Conservation (phyloP, 805 yeast species). For the Lipomyces chichibuensis region DNA sequence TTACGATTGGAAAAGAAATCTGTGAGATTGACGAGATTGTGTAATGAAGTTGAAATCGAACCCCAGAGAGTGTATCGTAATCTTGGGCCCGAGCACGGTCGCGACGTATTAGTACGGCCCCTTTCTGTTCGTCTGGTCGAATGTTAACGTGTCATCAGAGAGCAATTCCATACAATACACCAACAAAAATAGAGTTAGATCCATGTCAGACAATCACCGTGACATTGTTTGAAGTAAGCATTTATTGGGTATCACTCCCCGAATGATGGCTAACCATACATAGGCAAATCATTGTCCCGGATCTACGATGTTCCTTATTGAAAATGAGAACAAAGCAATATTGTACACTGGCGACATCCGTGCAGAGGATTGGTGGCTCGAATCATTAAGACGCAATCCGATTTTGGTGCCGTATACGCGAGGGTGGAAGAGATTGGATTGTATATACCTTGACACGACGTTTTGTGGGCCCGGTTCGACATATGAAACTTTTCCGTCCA, state of each 20-base stretch:
- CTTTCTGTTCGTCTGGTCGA: background rate
- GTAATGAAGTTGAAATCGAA: constrained; percentile 34
- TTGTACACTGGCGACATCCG: constrained; percentile 61
- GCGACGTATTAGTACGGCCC: constrained; percentile 13
- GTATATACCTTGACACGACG: constrained; percentile 59
- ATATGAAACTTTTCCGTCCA: constrained; percentile 3
- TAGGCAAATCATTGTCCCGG: constrained; percentile 64
- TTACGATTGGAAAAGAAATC: constrained; percentile 14
- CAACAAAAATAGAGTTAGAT: constrained; percentile 35
- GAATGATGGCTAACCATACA: background rate
- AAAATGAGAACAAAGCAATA: constrained; percentile 45
- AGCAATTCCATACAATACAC: constrained; percentile 34
- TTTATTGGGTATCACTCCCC: background rate
- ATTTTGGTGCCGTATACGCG: constrained; percentile 49
- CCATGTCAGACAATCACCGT: constrained; percentile 41
- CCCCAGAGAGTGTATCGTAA: constrained; percentile 37
- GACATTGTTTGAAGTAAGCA: constrained; percentile 47
- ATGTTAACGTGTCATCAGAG: constrained; percentile 7
- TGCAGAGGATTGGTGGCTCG: constrained; percentile 59
- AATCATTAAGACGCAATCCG: constrained; percentile 47
- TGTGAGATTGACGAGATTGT: constrained; percentile 15
- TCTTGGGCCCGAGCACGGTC: constrained; percentile 25
- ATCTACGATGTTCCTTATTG: constrained; percentile 57
- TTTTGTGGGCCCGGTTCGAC: constrained; percentile 40
- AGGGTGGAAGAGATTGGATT: constrained; percentile 46